These are phyloP conservation scores for Penicillium hesseltinei DNA, from an alignment of 2,329 filamentous ascomycete genomes.

Conservation along the genomic window DNA sequence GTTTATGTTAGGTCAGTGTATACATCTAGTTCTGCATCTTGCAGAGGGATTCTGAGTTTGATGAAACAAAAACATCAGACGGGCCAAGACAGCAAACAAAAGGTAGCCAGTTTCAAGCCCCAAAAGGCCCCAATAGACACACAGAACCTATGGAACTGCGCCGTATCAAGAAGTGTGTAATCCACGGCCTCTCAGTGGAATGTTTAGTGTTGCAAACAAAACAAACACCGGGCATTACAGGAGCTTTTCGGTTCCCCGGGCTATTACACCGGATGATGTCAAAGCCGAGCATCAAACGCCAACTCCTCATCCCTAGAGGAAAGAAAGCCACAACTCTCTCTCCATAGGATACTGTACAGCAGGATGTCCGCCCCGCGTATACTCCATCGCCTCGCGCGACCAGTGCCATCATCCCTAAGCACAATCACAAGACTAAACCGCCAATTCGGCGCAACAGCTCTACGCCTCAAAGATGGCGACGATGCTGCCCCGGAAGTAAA, in stretches of 20 bases:
- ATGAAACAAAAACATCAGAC: background rate
- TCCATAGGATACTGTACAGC: background rate
- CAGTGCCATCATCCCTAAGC: constrained; percentile 27
- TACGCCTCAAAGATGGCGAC: constrained; percentile 45
- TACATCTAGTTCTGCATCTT: background rate
- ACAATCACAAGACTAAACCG: constrained; percentile 29
- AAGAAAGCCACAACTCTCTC: background rate
- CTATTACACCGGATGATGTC: constrained; percentile 38
- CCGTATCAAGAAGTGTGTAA: constrained; percentile 14
- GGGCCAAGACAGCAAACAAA: background rate
- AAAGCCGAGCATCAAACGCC: constrained; percentile 29
- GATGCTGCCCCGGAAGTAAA: constrained; percentile 54
- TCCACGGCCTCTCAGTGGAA: constrained; percentile 12
- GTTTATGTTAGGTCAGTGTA: background rate
- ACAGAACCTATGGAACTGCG: background rate
- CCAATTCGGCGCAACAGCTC: constrained; percentile 33
- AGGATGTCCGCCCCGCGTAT: constrained; percentile 50
- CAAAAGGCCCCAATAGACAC: background rate
- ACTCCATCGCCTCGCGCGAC: constrained; percentile 46
- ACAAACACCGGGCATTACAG: constrained; percentile 33
- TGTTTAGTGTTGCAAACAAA: constrained; percentile 33
- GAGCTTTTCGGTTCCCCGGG: constrained; percentile 18
- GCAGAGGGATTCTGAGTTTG: background rate
- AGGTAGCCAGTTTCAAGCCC: background rate
- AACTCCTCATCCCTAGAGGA: constrained; percentile 8